Evolutionary conservation across 139 green algal genomes (phyloP).

Genomic region (Chlorella sorokiniana): DNA sequence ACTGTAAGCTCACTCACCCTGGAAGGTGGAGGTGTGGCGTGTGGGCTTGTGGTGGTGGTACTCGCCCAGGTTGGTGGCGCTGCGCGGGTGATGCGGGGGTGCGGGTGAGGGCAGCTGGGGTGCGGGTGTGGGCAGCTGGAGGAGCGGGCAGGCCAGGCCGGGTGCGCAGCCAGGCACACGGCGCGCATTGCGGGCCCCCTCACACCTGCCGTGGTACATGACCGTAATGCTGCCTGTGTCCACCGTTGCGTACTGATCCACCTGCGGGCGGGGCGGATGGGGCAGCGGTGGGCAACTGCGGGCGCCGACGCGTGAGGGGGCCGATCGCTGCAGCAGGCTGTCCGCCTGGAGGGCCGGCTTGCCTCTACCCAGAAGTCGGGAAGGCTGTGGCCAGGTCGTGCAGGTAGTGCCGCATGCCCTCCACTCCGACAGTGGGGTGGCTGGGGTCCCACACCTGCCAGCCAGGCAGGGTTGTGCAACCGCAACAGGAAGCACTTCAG

Average conservation of each 20-base stretch:
- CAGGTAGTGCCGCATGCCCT: conserved; percentile 41
- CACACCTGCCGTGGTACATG: conserved; percentile 26
- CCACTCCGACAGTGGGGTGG: conserved; percentile 37
- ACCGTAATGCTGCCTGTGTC: conserved; percentile 41
- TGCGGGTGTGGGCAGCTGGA: background rate
- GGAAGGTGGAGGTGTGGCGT: conserved; percentile 35
- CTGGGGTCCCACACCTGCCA: conserved; percentile 37
- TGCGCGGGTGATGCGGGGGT: background rate
- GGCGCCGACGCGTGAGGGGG: background rate
- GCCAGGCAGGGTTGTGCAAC: background rate
- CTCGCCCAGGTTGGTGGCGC: conserved; percentile 34
- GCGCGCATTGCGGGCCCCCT: too few species aligned
- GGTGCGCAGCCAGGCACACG: too few species aligned
- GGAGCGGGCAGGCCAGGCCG: too few species aligned
- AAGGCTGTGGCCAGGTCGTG: conserved; percentile 40
- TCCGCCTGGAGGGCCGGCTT: background rate
- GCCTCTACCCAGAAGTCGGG: conserved; percentile 43
- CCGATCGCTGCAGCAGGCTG: background rate
- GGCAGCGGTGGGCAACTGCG: background rate
- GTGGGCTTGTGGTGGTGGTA: conserved; percentile 40
- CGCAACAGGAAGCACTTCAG: background rate
- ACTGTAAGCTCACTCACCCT: too few species aligned
- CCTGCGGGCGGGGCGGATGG: background rate
- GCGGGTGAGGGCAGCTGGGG: background rate
- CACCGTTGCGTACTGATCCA: conserved; percentile 38